Evolutionary conservation across 345 rosid species (phyloP).

Genomic region (Lumnitzera littorea): DNA sequence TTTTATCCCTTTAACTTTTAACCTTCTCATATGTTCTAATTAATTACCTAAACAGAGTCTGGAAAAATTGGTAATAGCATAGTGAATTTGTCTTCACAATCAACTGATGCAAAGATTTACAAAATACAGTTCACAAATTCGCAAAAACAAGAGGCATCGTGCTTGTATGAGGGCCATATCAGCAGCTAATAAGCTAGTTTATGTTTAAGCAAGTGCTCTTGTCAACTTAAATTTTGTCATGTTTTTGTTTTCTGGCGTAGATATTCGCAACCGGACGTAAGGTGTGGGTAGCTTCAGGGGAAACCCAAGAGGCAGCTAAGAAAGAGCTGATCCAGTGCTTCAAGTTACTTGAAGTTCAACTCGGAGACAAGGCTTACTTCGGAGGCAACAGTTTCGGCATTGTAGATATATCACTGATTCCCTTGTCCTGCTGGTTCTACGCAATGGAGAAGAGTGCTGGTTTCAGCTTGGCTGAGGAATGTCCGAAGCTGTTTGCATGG

Average conservation of each 20-base stretch:
- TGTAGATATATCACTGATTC: constrained; percentile 15
- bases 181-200: no score
- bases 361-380: constrained; percentile 19
- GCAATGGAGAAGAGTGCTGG: constrained; percentile 6
- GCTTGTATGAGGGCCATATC: no score
- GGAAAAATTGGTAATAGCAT: no score
- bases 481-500: constrained; percentile 20
- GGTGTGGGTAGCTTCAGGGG: background rate
- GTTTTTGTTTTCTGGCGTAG: constrained; percentile 1
- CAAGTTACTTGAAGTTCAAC: constrained; percentile 13
- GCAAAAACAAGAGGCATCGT: no score
- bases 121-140: no score
- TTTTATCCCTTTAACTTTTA: no score
- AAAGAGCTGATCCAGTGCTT: constrained; percentile 10
- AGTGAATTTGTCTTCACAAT: no score
- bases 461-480: constrained; percentile 10
- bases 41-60: no score
- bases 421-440: constrained; percentile 11
- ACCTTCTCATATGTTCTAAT: no score
- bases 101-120: no score
- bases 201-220: no score
- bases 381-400: constrained; percentile 14
- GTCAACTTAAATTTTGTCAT: no score
- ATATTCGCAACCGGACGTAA: background rate
- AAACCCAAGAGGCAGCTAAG: constrained; percentile 8